Percentiles rank a stretch among this genome's conserved stretches.
phyloP scores from a whole-genome alignment of 2,329 filamentous ascomycete species.

The Colletotrichum sp. region DNA sequence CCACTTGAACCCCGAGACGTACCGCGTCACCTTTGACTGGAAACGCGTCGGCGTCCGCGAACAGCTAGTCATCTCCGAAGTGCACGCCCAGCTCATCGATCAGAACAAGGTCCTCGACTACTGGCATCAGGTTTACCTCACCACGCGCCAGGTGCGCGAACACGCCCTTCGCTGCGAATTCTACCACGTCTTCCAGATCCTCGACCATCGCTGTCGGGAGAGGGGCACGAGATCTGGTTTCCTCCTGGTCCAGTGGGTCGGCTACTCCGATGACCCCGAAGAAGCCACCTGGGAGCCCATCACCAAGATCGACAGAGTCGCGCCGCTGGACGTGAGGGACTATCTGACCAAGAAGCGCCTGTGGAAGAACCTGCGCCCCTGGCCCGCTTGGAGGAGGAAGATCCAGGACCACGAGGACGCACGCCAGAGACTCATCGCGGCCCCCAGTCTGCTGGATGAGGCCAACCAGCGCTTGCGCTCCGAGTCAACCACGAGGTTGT shows the following conservation, averaged over 20 bases:
- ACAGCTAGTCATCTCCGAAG: not conserved
- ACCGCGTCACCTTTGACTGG: not conserved
- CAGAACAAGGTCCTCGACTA: not conserved
- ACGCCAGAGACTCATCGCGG: not conserved
- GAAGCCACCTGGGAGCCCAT: not conserved
- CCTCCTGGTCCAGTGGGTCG: not conserved
- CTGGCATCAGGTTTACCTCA: not conserved
- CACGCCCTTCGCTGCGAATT: not conserved
- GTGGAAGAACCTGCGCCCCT: not conserved
- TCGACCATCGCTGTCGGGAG: not conserved
- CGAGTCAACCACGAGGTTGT: not conserved
- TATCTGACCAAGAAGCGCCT: not conserved
- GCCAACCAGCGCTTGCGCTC: not conserved
- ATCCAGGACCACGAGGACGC: not conserved
- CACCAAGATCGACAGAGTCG: not conserved
- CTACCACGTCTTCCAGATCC: not conserved
- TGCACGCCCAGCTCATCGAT: not conserved
- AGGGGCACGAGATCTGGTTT: not conserved
- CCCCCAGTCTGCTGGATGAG: not conserved
- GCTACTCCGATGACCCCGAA: not conserved
- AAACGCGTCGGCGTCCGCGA: not conserved
- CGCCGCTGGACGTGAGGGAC: not conserved
- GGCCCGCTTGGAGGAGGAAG: not conserved
- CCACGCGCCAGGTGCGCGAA: not conserved
- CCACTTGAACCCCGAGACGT: not conserved